Evolutionary conservation across 2,329 filamentous ascomycete genomes (phyloP), one percentile per base, ranked within the genome.

Genomic region (Dactylonectria estremocensis): DNA sequence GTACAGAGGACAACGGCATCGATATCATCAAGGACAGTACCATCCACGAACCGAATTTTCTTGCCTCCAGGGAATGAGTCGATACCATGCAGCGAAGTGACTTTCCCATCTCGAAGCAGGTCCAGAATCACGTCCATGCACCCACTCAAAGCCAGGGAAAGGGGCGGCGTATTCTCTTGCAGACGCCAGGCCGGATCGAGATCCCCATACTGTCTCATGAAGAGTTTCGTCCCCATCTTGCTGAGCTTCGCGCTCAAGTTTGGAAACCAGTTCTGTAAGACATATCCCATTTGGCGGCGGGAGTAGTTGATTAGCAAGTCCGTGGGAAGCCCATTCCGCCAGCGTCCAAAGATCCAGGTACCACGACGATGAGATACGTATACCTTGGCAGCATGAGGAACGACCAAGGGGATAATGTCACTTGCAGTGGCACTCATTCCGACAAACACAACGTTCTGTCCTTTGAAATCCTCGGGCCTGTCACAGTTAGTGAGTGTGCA

Each of bases 291-390:
- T 37, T 76, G 74, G 7, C 77, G 73, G 9, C 76, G 69, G 9
- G 75, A 13, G 46, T 64, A 35, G 10, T 28, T 64, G 13, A 53
- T 24, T 6, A 52, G 16, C 9, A 59, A 22, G 22, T 64, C 61
- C 3, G 48, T 52, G 2, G 61, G 61, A 18, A 64, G 24, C 20
- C 79, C 78, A 18, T 80, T 77, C 18, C 71, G 70, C 73, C 72
- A 79, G 16, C 77, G 77, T 14, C 69, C 73, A 40, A 81, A 72
- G 40, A 83, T 72, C 35, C 80, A 61, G 3, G 72, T 69, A 2
- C 82, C 82, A 5, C 77, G 77, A 1, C 80, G 79, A 63, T 83
- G 81, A 5, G 81, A 80, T n/a, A 82, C 67, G 69, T 81, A 83
- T 8, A 82, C 73, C 50, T 81, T 79, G 20, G 53, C 40, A 14